These are phyloP conservation scores for Scheffersomyces quercinus DNA, from an alignment of 1,139 yeast genomes.

Conservation along the genomic window DNA sequence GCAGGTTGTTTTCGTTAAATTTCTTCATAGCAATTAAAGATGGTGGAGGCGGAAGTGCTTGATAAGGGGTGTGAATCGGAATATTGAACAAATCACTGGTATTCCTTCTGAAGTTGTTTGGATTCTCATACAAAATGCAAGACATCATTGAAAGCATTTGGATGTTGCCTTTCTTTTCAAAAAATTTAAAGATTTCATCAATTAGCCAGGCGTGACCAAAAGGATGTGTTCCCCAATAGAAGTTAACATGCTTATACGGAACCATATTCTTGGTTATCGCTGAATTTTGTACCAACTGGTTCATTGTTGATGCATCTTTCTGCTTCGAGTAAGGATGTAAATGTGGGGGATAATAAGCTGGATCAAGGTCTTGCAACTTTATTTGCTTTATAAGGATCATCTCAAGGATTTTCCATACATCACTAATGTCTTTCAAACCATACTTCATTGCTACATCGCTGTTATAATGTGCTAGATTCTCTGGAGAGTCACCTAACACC, in stretches of 20 bases:
- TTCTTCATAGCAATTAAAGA: conserved; percentile 21
- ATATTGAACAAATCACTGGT: conserved; percentile 24
- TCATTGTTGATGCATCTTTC: conserved; percentile 17
- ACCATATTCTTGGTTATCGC: conserved; percentile 18
- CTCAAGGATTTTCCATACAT: conserved; percentile 75
- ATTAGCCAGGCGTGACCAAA: conserved; percentile 77
- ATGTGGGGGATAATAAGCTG: conserved; percentile 9
- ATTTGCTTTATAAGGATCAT: conserved; percentile 40
- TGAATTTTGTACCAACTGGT: conserved; percentile 16
- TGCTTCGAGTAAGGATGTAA: neutral
- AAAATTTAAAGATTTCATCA: conserved; percentile 61
- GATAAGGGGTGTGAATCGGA: conserved; percentile 53
- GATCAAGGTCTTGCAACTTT: conserved; percentile 13
- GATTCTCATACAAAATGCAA: conserved; percentile 58
- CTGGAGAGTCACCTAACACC: conserved; percentile 67
- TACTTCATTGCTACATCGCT: conserved; percentile 67
- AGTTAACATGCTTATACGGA: conserved; percentile 24
- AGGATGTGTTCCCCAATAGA: conserved; percentile 82
- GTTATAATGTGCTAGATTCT: conserved; percentile 66
- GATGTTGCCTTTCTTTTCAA: conserved; percentile 63
- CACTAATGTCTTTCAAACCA: conserved; percentile 64
- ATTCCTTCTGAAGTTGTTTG: conserved; percentile 17
- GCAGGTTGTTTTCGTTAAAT: conserved; percentile 7
- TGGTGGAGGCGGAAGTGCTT: conserved; percentile 35
- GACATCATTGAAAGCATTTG: conserved; percentile 93